phyloP scores from a whole-genome alignment of 345 rosid genomes.

The Rhizophora apiculata region DNA sequence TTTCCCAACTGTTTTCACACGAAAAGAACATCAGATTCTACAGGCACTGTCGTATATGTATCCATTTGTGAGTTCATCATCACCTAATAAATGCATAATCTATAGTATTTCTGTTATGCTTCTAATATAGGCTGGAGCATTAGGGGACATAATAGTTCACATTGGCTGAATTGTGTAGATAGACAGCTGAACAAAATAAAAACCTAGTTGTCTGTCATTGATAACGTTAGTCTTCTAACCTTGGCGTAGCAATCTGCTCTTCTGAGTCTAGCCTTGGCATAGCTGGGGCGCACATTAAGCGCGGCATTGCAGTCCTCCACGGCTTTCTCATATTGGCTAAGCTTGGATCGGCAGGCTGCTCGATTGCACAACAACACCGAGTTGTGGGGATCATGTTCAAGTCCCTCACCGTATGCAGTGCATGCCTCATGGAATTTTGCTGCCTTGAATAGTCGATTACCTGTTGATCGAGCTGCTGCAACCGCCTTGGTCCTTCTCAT shows the following conservation, averaged over 20 bases:
- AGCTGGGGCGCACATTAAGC: constrained; percentile 55
- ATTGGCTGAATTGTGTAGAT: too few relatives aligned
- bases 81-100: too few relatives aligned
- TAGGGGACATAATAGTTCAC: too few relatives aligned
- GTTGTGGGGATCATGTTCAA: constrained; percentile 66
- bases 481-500: constrained; percentile 50
- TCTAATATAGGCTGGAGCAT: constrained; percentile 37
- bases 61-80: too few relatives aligned
- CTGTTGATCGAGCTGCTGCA: constrained; percentile 57
- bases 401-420: constrained; percentile 64
- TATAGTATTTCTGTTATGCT: constrained; percentile 14
- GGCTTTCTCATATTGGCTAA: constrained; percentile 58
- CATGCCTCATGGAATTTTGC: constrained; percentile 51
- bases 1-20: constrained; percentile 44
- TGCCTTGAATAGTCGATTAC: constrained; percentile 70
- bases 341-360: constrained; percentile 71
- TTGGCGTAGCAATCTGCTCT: constrained; percentile 78
- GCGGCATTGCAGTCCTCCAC: constrained; percentile 75
- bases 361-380: constrained; percentile 82
- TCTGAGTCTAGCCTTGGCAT: constrained; percentile 78
- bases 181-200: neutral
- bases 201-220: neutral
- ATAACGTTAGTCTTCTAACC: constrained; percentile 32
- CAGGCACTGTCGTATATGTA: neutral
- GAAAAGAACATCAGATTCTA: neutral